phyloP scores from a whole-genome alignment of 2,329 filamentous ascomycete species.

The Paracorniculantispora psalliotae region DNA sequence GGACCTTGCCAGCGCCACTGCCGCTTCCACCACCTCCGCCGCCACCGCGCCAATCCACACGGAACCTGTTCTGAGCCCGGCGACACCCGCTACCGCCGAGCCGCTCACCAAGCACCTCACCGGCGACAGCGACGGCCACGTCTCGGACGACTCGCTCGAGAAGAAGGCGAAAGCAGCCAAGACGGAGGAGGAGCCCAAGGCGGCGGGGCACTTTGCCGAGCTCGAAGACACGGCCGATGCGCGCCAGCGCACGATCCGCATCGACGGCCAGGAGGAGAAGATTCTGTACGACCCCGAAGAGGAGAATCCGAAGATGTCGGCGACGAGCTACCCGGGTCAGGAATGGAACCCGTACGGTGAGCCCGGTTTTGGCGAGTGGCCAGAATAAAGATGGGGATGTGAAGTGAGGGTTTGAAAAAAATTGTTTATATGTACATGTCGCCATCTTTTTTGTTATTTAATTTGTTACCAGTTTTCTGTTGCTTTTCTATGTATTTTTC shows the following conservation, averaged over 20 bases:
- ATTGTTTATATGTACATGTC: neutral
- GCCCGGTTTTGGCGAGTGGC: slow-evolving; percentile 24
- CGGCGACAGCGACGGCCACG: slow-evolving; percentile 5
- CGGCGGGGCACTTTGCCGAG: slow-evolving; percentile 33
- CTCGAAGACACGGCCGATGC: slow-evolving; percentile 40
- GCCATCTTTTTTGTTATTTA: neutral
- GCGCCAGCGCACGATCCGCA: slow-evolving; percentile 39
- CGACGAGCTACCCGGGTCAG: slow-evolving; percentile 64
- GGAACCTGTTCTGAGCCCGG: neutral
- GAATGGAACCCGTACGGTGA: slow-evolving; percentile 59
- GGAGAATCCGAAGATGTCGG: slow-evolving; percentile 53
- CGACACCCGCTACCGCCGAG: neutral
- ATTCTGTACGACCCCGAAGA: slow-evolving; percentile 39
- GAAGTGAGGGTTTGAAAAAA: neutral
- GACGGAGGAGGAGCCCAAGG: slow-evolving; percentile 9
- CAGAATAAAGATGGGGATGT: neutral
- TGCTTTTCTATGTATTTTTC: neutral
- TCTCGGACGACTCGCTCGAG: slow-evolving; percentile 17
- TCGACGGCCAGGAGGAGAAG: slow-evolving; percentile 49
- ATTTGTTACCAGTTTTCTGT: neutral
- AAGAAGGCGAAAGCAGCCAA: neutral
- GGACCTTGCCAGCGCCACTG: neutral
- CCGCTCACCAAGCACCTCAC: neutral
- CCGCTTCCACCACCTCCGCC: neutral
- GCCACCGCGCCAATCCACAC: neutral